A percentile compares a stretch with the other conserved stretches of the same genome.
phyloP scores from a whole-genome alignment of 257 asterid genomes.

The Nemophila menziesii region DNA sequence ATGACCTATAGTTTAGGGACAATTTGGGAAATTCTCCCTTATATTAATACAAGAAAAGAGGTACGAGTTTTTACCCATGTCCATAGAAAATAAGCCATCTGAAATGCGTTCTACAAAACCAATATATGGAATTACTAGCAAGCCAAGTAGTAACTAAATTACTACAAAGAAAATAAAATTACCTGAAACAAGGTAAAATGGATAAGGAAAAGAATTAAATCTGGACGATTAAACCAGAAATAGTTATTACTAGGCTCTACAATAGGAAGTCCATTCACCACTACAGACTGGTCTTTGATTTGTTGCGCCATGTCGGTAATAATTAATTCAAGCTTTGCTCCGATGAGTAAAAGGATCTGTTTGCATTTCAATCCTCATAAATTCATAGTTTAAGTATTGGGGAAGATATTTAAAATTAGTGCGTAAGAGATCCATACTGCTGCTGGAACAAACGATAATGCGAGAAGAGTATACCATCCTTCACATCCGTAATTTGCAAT shows the following conservation, averaged over 20 bases:
- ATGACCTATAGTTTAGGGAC: too few species aligned
- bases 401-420: neutral
- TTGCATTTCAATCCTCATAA: neutral
- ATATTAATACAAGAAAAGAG: neutral
- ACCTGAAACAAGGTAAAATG: slow-evolving; percentile 28
- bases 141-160: neutral
- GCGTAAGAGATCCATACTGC: slow-evolving; percentile 1
- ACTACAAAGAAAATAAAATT: neutral
- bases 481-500: neutral
- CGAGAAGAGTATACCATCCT: slow-evolving; percentile 11
- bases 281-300: slow-evolving; percentile 17
- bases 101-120: slow-evolving; percentile 21
- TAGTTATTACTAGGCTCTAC: slow-evolving; percentile 17
- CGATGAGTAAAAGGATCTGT: slow-evolving; percentile 16
- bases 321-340: slow-evolving; percentile 17
- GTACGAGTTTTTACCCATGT: slow-evolving; percentile 18
- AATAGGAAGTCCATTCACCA: slow-evolving; percentile 16
- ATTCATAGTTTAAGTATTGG: neutral
- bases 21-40: too few species aligned
- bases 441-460: slow-evolving; percentile 11
- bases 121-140: neutral
- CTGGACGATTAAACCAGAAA: slow-evolving; percentile 23
- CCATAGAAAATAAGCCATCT: slow-evolving; percentile 23
- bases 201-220: slow-evolving; percentile 19
- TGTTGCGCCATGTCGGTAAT: slow-evolving; percentile 23